A percentile compares a stretch with the other conserved stretches of the same genome.
These are phyloP conservation scores for Talaromyces sp. DNA, from an alignment of 2,329 filamentous ascomycete species.

Conservation along the genomic window DNA sequence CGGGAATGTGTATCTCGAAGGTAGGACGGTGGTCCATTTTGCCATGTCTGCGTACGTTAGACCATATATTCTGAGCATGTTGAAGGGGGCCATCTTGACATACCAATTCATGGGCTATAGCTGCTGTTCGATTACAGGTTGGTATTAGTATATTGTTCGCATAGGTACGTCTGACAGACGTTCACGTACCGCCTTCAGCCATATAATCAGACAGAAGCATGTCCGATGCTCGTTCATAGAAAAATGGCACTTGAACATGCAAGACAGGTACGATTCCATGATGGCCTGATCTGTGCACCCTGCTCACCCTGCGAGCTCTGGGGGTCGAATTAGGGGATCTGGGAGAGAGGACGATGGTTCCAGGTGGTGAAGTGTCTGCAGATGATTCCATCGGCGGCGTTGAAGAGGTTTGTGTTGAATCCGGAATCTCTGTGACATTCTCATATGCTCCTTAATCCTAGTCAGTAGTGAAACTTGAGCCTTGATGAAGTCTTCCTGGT, in stretches of 20 bases:
- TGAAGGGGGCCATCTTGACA: no score
- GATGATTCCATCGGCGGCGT: background rate
- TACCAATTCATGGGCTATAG: background rate
- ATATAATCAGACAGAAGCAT: background rate
- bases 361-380: background rate
- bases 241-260: background rate
- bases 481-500: background rate
- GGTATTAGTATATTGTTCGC: background rate
- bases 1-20: background rate
- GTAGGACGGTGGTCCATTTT: background rate
- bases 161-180: background rate
- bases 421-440: background rate
- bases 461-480: background rate
- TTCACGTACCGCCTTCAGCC: background rate
- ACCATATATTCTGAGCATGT: no score
- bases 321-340: background rate
- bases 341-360: background rate
- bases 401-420: background rate
- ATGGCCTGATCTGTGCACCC: background rate
- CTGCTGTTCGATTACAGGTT: no score
- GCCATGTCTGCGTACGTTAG: no score
- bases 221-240: background rate
- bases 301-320: background rate
- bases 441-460: background rate
- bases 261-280: background rate